Evolutionary conservation across 208 protist genomes (phyloP).

Genomic region (Wallacemonas rigidus): DNA sequence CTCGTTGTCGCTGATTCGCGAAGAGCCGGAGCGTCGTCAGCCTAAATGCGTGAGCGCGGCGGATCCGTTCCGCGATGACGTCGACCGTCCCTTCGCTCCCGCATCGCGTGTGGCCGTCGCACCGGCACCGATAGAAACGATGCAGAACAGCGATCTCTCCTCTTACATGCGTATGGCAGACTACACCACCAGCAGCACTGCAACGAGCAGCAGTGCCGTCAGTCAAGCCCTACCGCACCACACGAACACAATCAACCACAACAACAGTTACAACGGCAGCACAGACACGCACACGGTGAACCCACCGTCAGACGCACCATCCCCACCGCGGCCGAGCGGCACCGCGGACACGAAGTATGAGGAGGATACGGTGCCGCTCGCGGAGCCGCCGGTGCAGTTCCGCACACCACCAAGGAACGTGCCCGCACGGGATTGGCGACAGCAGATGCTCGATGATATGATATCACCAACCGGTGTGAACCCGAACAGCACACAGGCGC

Average conservation of each 20-base stretch:
- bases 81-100: no score
- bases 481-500: constrained; percentile 30
- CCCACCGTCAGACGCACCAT: neutral
- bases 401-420: constrained; percentile 23
- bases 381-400: constrained; percentile 20
- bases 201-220: neutral
- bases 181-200: constrained; percentile 17
- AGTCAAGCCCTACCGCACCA: neutral
- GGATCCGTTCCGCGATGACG: no score
- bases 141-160: neutral
- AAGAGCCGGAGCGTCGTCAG: neutral
- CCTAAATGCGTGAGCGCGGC: no score
- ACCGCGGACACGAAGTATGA: neutral
- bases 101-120: no score
- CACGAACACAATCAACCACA: neutral
- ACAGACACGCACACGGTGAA: neutral
- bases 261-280: neutral
- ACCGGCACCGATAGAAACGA: no score
- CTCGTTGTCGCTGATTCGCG: constrained; percentile 1
- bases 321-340: neutral
- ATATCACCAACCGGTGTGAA: neutral
- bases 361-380: constrained; percentile 19
- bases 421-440: constrained; percentile 18
- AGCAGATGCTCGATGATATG: constrained; percentile 19
- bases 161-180: constrained; percentile 18